A percentile compares a stretch with the other conserved stretches of the same genome.
Conservation (phyloP, 2,329 filamentous ascomycete genomes). For the Rhinocladiella similis region DNA sequence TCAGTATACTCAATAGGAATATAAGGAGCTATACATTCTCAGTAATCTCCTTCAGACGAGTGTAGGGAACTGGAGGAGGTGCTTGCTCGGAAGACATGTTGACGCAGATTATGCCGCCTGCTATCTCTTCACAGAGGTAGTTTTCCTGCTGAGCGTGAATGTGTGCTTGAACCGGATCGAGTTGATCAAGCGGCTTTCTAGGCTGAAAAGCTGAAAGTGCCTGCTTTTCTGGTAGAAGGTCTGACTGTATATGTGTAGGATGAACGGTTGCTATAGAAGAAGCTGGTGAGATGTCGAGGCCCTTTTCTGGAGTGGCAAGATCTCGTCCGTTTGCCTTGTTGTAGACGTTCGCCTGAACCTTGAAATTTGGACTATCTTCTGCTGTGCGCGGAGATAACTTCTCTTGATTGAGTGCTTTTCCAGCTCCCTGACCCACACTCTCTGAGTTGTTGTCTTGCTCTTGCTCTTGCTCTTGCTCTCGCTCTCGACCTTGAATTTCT, state of each 20-base stretch:
- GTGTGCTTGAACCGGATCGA: constrained; percentile 1
- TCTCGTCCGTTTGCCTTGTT: background rate
- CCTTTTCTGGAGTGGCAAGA: background rate
- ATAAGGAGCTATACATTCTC: constrained; percentile 61
- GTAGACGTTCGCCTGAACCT: background rate
- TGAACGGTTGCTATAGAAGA: constrained; percentile 3
- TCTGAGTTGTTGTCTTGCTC: background rate
- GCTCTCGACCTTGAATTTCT: constrained; percentile 6
- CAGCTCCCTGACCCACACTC: too few relatives aligned
- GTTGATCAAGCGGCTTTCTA: background rate
- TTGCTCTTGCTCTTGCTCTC: constrained; percentile 9
- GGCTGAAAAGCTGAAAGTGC: too few relatives aligned
- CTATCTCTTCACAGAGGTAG: constrained; percentile 7
- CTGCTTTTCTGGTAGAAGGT: too few relatives aligned
- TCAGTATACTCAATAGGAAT: too few relatives aligned
- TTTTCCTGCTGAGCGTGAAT: constrained; percentile 12
- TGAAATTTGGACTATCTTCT: too few relatives aligned
- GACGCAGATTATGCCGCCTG: constrained; percentile 15
- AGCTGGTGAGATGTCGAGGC: background rate
- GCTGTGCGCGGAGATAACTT: too few relatives aligned
- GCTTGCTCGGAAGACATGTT: constrained; percentile 28
- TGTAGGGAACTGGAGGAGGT: constrained; percentile 69
- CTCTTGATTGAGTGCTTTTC: too few relatives aligned
- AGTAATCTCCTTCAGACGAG: constrained; percentile 80
- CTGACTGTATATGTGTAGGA: background rate